Base-by-base conservation (phyloP, 176 grass and related monocot genomes). In the Avena eriantha region DNA sequence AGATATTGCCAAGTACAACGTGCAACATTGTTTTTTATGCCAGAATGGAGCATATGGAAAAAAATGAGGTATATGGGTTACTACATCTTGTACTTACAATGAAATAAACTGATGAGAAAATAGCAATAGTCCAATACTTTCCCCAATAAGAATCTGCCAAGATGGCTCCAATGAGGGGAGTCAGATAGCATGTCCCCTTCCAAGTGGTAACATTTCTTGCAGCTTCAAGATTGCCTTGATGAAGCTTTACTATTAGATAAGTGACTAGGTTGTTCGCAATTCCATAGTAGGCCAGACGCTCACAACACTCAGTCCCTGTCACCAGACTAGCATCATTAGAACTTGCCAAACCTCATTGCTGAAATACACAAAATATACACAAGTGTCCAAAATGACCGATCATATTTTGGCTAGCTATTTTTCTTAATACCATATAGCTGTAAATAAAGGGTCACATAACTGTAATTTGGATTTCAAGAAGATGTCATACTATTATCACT, bases 141-240 rank as follows among this genome's bases (percentile, higher is more conserved):
- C 96, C 96, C 92, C 91, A 98, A 11, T 85, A 90, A 35, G 93
- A 93, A 78, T 98, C 96, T 72, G 96, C 96, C 70, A 98, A 82
- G 68, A 98, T 78, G 19, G 93, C 96, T 64, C 96, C 93, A 76
- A 98, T 73, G 61, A 98, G 90, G 73, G 96, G 66, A 43, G 91
- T 98, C 34, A 98, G 88, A 73, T 98, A 98, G 89, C 96, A 98
- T 84, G 96, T 98, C 69, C 93, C 96, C 83, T 89, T 86, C 96
- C 96, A 95, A 81, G 90, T 98, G 22, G 79, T 94, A 72, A 98
- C 90, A 88, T 84, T 89, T 90, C 93, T 90, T 54, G 96, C 96
- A 82, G 96, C 93, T 69, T 87, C 81, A 6, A 88, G 86, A 90
- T 98, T 98, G 43, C 88, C 82, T 84, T 95, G 85, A 90, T 91